A percentile compares a stretch with the other conserved stretches of the same genome.
phyloP scores from a whole-genome alignment of 2,329 filamentous ascomycete species.

The Magnaporthiopsis incrustans region DNA sequence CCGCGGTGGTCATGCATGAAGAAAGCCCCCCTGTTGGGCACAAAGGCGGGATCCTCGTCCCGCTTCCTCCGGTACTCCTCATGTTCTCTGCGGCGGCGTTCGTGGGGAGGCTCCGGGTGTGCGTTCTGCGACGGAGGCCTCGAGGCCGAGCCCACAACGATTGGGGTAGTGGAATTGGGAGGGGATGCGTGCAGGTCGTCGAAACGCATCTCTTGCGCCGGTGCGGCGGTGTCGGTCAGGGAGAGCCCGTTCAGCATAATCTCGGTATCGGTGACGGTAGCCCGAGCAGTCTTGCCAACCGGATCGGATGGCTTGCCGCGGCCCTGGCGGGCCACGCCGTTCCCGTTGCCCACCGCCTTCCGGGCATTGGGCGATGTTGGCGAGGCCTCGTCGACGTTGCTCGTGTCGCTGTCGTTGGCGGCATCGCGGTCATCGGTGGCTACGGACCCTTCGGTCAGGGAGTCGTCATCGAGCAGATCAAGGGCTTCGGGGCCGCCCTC shows the following conservation, averaged over 20 bases:
- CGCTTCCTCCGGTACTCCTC: slow-evolving; percentile 85
- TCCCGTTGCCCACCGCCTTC: slow-evolving; percentile 34
- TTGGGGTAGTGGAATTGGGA: slow-evolving; percentile 35
- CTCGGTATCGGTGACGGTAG: slow-evolving; percentile 44
- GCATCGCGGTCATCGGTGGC: slow-evolving; percentile 53
- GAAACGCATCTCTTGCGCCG: slow-evolving; percentile 37
- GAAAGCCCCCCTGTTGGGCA: slow-evolving; percentile 88
- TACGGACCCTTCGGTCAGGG: slow-evolving; percentile 55
- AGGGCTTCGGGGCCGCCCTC: slow-evolving; percentile 48
- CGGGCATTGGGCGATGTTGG: slow-evolving; percentile 36
- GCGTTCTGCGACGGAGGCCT: slow-evolving; percentile 22
- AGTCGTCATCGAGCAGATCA: slow-evolving; percentile 54
- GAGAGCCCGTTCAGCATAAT: slow-evolving; percentile 50
- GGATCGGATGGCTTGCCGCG: slow-evolving; percentile 16
- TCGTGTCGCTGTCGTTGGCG: slow-evolving; percentile 56
- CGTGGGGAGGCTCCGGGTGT: slow-evolving; percentile 50
- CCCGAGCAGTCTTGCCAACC: slow-evolving; percentile 25
- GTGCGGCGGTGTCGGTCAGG: slow-evolving; percentile 32
- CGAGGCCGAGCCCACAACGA: slow-evolving; percentile 47
- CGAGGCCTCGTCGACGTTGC: slow-evolving; percentile 49
- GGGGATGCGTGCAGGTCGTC: slow-evolving; percentile 25
- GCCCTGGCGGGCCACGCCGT: slow-evolving; percentile 30
- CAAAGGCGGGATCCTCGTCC: slow-evolving; percentile 85
- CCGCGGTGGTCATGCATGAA: slow-evolving; percentile 94
- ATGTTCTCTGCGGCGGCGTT: slow-evolving; percentile 74